Conservation (phyloP, 192 early-diverging fungal species). For the Backusella liffmaniae region DNA sequence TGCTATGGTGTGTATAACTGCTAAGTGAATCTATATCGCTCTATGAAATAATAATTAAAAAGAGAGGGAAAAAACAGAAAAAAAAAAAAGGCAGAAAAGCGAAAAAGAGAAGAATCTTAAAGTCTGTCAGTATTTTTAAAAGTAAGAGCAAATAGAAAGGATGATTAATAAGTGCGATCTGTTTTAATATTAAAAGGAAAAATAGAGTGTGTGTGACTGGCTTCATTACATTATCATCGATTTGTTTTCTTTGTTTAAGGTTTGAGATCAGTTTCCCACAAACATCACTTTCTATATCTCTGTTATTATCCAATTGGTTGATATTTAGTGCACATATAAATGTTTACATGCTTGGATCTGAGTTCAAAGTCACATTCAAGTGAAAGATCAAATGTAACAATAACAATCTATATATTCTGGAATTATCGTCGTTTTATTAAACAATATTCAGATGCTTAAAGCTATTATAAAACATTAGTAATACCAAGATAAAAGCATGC, state of each 20-base stretch:
- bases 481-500: no score
- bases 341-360: no score
- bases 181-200: background rate
- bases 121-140: background rate
- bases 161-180: background rate
- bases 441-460: no score
- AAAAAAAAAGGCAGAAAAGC: background rate
- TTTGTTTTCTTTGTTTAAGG: background rate
- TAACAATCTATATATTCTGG: no score
- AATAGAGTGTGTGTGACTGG: background rate
- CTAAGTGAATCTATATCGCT: background rate
- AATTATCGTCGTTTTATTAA: no score
- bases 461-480: no score
- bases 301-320: no score
- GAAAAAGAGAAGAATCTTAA: background rate
- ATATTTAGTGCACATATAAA: no score
- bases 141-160: background rate
- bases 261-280: constrained; percentile 1
- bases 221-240: background rate
- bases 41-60: background rate
- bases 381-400: no score
- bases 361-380: no score
- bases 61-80: background rate
- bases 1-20: background rate
- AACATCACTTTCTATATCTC: background rate